phyloP scores from a whole-genome alignment of 2,329 filamentous ascomycete genomes.

The Ceratocystis lukuohia region DNA sequence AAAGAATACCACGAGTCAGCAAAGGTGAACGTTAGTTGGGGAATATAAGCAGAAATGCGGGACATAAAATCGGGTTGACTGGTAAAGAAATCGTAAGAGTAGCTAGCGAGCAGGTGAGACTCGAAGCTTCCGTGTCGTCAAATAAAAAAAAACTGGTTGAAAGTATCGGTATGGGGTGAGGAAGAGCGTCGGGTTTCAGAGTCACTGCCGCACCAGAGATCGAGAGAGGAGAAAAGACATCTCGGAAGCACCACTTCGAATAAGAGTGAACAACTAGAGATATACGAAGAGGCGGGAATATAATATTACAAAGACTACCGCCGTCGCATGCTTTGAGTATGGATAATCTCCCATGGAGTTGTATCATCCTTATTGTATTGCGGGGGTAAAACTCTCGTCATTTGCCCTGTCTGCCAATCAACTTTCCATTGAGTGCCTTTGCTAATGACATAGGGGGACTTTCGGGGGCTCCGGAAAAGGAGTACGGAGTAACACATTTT shows the following conservation, averaged over 20 bases:
- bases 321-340: conserved; percentile 33
- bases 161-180: not conserved
- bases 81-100: conserved; percentile 6
- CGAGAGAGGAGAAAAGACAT: not conserved
- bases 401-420: conserved; percentile 44
- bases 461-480: conserved; percentile 42
- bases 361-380: conserved; percentile 40
- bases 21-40: not conserved
- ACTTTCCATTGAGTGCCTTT: conserved; percentile 46
- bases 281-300: not conserved
- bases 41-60: not conserved
- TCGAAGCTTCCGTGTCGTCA: not conserved
- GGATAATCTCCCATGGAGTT: conserved; percentile 38
- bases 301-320: not conserved
- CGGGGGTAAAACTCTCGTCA: conserved; percentile 41
- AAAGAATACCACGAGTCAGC: not conserved
- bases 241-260: not conserved
- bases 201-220: not conserved
- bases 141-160: conserved; percentile 9
- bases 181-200: not conserved
- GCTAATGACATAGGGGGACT: conserved; percentile 44
- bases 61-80: not conserved
- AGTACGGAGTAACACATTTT: conserved; percentile 48
- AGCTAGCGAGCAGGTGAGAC: not conserved
- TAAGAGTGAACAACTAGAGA: not conserved